phyloP scores from a whole-genome alignment of 2,329 filamentous ascomycete species.

The Emmonsiellopsis sp. region DNA sequence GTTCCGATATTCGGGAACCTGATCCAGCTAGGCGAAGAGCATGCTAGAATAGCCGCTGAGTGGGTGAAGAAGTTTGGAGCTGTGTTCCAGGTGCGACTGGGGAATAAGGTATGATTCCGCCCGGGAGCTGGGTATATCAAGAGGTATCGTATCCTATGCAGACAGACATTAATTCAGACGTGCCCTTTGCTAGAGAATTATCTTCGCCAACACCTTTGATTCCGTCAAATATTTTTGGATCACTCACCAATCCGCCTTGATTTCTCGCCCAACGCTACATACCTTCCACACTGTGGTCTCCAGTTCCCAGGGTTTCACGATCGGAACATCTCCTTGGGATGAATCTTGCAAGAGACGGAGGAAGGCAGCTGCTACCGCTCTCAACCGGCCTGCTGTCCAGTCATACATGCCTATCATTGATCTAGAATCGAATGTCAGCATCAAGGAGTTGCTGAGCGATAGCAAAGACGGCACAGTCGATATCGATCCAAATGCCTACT shows the following conservation, averaged over 20 bases:
- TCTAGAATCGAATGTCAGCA: slow-evolving; percentile 61
- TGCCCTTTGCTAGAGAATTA: slow-evolving; percentile 45
- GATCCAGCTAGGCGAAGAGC: slow-evolving; percentile 49
- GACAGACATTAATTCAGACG: too few species aligned
- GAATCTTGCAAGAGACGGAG: slow-evolving; percentile 68
- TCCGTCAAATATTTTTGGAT: slow-evolving; percentile 66
- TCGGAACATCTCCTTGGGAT: slow-evolving; percentile 77
- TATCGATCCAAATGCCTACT: slow-evolving; percentile 63
- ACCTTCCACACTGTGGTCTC: slow-evolving; percentile 76
- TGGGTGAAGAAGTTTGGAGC: slow-evolving; percentile 55
- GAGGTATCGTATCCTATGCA: neutral
- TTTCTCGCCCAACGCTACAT: slow-evolving; percentile 68
- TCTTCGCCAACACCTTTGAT: slow-evolving; percentile 72
- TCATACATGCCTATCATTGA: slow-evolving; percentile 78
- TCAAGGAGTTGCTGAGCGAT: slow-evolving; percentile 62
- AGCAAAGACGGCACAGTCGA: slow-evolving; percentile 53
- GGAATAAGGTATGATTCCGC: slow-evolving; percentile 48
- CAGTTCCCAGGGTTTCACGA: slow-evolving; percentile 68
- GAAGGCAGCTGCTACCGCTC: slow-evolving; percentile 68
- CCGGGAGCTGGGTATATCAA: neutral
- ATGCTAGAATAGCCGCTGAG: slow-evolving; percentile 46
- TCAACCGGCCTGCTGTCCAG: slow-evolving; percentile 67
- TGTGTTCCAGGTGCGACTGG: slow-evolving; percentile 59
- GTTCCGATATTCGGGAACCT: slow-evolving; percentile 57
- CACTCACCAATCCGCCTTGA: slow-evolving; percentile 66